phyloP scores from a whole-genome alignment of 805 yeast genomes.

The Starmerella vitae region DNA sequence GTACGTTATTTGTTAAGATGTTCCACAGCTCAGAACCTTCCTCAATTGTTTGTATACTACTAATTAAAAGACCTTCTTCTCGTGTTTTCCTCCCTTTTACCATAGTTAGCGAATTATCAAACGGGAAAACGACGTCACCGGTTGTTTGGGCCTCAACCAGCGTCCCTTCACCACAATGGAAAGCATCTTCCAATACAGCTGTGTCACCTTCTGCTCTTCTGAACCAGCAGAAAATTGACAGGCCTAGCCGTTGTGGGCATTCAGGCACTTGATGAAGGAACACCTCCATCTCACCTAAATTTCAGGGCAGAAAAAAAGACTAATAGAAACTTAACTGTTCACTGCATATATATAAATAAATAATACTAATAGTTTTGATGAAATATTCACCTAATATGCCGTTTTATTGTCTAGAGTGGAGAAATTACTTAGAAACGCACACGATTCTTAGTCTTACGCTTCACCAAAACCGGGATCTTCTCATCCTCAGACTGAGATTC shows the following conservation, averaged over 20 bases:
- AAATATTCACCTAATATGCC: no score
- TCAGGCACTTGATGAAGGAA: not conserved
- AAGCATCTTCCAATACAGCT: not conserved
- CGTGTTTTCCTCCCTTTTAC: not conserved
- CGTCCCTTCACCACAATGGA: not conserved
- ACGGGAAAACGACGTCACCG: not conserved
- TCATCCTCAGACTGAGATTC: constrained; percentile 27
- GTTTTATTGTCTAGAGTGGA: no score
- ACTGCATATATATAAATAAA: no score
- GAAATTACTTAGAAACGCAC: constrained; percentile 6
- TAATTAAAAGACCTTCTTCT: not conserved
- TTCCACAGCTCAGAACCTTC: not conserved
- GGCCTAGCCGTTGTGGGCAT: not conserved
- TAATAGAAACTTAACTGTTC: no score
- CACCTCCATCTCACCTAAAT: not conserved
- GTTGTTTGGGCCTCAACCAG: not conserved
- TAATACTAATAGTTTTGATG: not conserved
- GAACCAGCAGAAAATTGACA: not conserved
- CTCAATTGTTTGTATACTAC: not conserved
- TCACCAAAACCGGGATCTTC: constrained; percentile 42
- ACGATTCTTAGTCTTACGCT: constrained; percentile 41
- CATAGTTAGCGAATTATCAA: not conserved
- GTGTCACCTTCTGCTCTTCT: not conserved
- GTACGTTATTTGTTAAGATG: not conserved
- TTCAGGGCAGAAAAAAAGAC: no score